A percentile compares a stretch with the other conserved stretches of the same genome.
Conservation (phyloP, 495 filamentous ascomycete genomes). For the Penicillium argentinense region DNA sequence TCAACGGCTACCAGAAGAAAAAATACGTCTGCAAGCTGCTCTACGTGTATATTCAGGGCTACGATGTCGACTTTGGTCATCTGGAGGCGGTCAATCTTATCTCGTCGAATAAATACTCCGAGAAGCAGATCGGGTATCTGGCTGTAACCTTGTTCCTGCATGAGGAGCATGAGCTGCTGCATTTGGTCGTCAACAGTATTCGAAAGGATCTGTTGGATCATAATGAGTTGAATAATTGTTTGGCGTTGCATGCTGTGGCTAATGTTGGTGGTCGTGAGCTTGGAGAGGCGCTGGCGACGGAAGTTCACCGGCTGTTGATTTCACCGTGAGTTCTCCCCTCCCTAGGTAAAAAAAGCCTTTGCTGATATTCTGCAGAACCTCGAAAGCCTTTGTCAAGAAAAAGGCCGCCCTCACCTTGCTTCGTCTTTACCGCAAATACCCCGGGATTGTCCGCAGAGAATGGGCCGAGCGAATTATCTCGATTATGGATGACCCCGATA, state of each 20-base stretch:
- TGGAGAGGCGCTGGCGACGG: slow-evolving; percentile 88
- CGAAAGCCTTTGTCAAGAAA: slow-evolving; percentile 98
- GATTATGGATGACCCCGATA: slow-evolving; percentile 94
- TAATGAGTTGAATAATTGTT: slow-evolving; percentile 95
- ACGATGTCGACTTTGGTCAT: slow-evolving; percentile 99
- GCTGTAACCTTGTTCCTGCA: slow-evolving; percentile 97
- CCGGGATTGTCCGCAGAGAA: slow-evolving; percentile 88
- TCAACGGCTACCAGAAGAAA: slow-evolving; percentile 98
- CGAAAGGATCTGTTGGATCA: slow-evolving; percentile 92
- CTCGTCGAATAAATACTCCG: slow-evolving; percentile 94
- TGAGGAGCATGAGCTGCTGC: slow-evolving; percentile 93
- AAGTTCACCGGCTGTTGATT: slow-evolving; percentile 93
- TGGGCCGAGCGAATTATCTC: slow-evolving; percentile 98
- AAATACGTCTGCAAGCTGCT: slow-evolving; percentile 99
- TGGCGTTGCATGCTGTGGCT: slow-evolving; percentile 97
- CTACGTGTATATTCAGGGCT: slow-evolving; percentile 98
- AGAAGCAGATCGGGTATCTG: slow-evolving; percentile 99
- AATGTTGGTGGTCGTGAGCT: slow-evolving; percentile 97
- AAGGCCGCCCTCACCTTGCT: slow-evolving; percentile 97
- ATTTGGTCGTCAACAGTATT: slow-evolving; percentile 97
- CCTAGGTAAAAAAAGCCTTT: background rate
- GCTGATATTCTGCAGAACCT: slow-evolving; percentile 61
- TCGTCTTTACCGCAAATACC: slow-evolving; percentile 90
- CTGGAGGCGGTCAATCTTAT: slow-evolving; percentile 97
- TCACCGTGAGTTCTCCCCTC: slow-evolving; percentile 70